Base-by-base conservation (phyloP, 2,329 filamentous ascomycete species). In the Penicillium capsulatum region DNA sequence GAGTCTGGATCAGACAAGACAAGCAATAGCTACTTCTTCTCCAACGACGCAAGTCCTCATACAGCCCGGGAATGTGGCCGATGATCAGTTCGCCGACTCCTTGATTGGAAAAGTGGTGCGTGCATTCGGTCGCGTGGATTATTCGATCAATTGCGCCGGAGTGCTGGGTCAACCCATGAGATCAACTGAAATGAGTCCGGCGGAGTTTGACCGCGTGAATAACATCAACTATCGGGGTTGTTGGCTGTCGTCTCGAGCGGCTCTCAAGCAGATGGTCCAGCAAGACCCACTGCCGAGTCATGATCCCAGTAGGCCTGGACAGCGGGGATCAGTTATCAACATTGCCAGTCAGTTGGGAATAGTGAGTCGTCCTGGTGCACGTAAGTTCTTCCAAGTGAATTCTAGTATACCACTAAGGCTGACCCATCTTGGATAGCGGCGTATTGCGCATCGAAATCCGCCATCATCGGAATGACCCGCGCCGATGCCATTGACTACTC, bases 381-480 rank as follows among this genome's bases (percentile, higher is more conserved):
- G 69, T 71, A 46, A 57, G 69, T 63, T 16, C 36, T 13, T 14
- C 5, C 29, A 13, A 15, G 14, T n/a, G 16, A 19, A 9, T 13
- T 31, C 7, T n/a, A 4, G n/a, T 27, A 15, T 19, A 3, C 17
- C 3, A 30, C 34, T 0, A 13, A 24, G 2, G 28, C 29, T n/a
- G 28, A 26, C 10, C 7, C 8, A 14, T 6, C 10, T 9, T 2
- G 22, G 10, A 22, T 31, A 75, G 75, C 75, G 7, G 68, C 74
- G 1, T 80, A 80, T 45, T 79, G 73, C 38, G 73, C 71, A 0
- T 78, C 75, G 3, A 81, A 81, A 45, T 71, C 76, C 10, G 77
- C 76, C 0, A 69, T 80, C 2, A 73, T 80, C 34, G 74, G 72
- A 15, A 70, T 81, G 70, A 80, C 77, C 0, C 64, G 71, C 4